Percentiles rank a stretch among this genome's conserved stretches.
phyloP scores from a whole-genome alignment of 2,329 filamentous ascomycete species.

The Chaetomium strumarium region DNA sequence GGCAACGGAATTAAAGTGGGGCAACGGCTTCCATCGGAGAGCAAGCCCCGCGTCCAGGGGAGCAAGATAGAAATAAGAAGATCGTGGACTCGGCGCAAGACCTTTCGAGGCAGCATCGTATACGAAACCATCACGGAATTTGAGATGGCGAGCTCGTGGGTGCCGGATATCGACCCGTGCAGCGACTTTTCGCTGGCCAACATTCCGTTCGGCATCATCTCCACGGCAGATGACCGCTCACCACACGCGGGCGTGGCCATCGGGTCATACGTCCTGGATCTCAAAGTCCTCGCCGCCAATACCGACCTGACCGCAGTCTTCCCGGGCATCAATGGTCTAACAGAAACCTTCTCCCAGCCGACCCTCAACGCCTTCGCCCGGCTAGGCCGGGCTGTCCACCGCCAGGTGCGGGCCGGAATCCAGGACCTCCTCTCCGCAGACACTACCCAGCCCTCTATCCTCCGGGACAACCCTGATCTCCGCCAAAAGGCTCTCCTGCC shows the following conservation, averaged over 20 bases:
- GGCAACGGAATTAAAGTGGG: not conserved
- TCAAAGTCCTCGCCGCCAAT: constrained; percentile 53
- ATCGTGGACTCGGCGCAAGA: no score
- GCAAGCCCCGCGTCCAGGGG: not conserved
- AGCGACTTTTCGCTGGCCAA: constrained; percentile 70
- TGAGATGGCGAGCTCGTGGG: constrained; percentile 24
- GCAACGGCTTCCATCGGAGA: not conserved
- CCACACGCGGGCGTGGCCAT: constrained; percentile 59
- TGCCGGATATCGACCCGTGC: constrained; percentile 31
- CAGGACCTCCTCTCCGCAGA: constrained; percentile 58
- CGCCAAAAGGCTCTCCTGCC: constrained; percentile 54
- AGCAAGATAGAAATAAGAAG: no score
- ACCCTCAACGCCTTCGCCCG: constrained; percentile 57
- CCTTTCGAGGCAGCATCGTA: not conserved
- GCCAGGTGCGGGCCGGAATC: constrained; percentile 61
- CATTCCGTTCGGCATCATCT: constrained; percentile 72
- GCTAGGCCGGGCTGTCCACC: constrained; percentile 61
- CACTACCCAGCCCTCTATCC: constrained; percentile 53
- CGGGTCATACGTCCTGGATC: constrained; percentile 60
- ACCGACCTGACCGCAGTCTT: constrained; percentile 48
- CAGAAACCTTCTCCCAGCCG: constrained; percentile 26
- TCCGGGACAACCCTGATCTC: constrained; percentile 56
- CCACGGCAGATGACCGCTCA: constrained; percentile 39
- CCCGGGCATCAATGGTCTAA: constrained; percentile 16
- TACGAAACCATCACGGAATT: not conserved